A percentile compares a stretch with the other conserved stretches of the same genome.
Evolutionary conservation across 2,329 filamentous ascomycete species (phyloP).

Genomic region (Penicillium sp.): DNA sequence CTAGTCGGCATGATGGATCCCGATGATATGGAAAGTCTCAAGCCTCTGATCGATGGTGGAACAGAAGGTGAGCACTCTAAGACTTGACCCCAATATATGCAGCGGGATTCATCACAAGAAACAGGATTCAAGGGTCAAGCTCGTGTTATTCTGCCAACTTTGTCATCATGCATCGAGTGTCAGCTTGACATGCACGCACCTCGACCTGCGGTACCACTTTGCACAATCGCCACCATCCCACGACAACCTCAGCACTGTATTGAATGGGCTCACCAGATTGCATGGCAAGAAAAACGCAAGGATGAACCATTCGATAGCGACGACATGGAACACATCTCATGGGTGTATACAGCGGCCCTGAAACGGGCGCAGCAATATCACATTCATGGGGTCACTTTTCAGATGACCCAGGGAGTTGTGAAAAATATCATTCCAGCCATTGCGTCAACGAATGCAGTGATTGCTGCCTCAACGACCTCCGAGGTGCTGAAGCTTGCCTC

Average conservation of each 20-base stretch:
- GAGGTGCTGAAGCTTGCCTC: conserved; percentile 94
- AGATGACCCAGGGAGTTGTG: conserved; percentile 91
- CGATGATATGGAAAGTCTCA: conserved; percentile 75
- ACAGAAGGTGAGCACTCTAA: conserved; percentile 61
- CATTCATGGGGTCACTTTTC: conserved; percentile 88
- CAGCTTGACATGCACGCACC: conserved; percentile 98
- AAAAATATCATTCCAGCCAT: conserved; percentile 99
- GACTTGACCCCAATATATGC: not conserved
- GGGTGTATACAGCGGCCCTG: conserved; percentile 83
- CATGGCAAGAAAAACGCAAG: conserved; percentile 82
- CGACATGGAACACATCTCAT: conserved; percentile 93
- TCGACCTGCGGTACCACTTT: conserved; percentile 91
- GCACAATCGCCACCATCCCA: conserved; percentile 91
- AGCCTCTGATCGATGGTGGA: conserved; percentile 91
- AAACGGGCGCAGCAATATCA: conserved; percentile 78
- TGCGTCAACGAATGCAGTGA: conserved; percentile 93
- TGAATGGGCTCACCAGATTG: conserved; percentile 97
- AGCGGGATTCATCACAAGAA: not conserved
- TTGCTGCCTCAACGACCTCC: conserved; percentile 92
- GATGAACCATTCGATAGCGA: conserved; percentile 88
- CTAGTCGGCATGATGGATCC: conserved; percentile 84
- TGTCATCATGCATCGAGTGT: conserved; percentile 96
- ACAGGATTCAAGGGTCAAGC: conserved; percentile 92
- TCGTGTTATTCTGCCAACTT: conserved; percentile 80
- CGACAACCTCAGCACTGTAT: conserved; percentile 97